These are phyloP conservation scores for Cystobasidium onofrii DNA, from an alignment of 768 basidiomycete genomes.

Conservation along the genomic window DNA sequence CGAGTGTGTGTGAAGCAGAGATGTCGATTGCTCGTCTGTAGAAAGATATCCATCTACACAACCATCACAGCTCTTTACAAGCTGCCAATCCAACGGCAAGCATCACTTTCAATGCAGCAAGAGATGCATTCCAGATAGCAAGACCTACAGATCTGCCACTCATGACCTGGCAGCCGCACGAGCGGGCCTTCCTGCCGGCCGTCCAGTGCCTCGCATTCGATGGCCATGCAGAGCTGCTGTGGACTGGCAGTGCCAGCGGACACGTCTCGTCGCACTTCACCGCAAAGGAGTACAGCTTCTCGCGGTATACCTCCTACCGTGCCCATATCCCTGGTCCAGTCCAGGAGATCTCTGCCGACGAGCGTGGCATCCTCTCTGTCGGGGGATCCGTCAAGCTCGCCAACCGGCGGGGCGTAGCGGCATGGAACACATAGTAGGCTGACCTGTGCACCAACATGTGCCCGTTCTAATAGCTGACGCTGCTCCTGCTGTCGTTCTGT, in stretches of 20 bases:
- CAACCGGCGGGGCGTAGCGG: conserved; percentile 45
- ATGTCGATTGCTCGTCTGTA: not conserved
- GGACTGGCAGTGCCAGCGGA: conserved; percentile 71
- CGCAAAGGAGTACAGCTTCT: conserved; percentile 35
- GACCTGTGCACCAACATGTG: not conserved
- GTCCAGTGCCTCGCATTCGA: conserved; percentile 54
- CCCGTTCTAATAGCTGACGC: not conserved
- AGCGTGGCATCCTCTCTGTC: conserved; percentile 59
- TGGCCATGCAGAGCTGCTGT: conserved; percentile 78
- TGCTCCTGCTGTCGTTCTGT: too few relatives aligned
- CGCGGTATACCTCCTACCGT: conserved; percentile 41
- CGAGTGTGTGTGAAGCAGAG: not conserved
- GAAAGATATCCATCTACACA: not conserved
- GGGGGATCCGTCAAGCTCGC: conserved; percentile 47
- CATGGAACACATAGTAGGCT: conserved; percentile 46
- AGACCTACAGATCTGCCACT: not conserved
- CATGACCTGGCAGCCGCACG: conserved; percentile 19
- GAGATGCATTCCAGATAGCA: not conserved
- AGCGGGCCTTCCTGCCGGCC: conserved; percentile 1
- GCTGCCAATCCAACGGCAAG: not conserved
- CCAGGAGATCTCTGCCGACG: conserved; percentile 66
- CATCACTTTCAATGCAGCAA: not conserved
- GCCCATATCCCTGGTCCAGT: conserved; percentile 50
- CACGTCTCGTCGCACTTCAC: conserved; percentile 61
- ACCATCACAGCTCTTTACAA: not conserved